Evolutionary conservation across 2,329 filamentous ascomycete genomes (phyloP), one percentile per base, ranked within the genome.

Genomic region (Fusarium euwallaceae): DNA sequence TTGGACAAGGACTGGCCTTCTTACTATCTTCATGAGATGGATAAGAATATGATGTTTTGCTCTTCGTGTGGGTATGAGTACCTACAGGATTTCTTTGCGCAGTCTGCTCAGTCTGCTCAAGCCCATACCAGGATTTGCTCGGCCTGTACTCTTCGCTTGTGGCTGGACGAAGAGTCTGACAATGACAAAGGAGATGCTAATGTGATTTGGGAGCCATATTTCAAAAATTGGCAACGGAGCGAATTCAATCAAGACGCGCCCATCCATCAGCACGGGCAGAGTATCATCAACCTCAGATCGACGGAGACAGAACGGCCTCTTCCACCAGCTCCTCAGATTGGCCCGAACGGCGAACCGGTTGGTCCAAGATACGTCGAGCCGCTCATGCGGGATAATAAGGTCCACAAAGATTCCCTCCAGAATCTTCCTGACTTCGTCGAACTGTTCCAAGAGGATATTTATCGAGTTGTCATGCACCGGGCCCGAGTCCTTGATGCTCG

Each of bases 1-100:
- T 24, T 80, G 1, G 64, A 72, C 0, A 9, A 51, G 0, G 79
- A 82, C 27, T 78, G 74, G 72, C 66, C 70, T 0, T 36, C 51
- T 0, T 82, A 75, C 51, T 83, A 82, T 63, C 60, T 61, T 1
- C 6, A 64, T 0, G n/a, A 56, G 7, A 81, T 82, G 81, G 80
- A 74, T 0, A 53, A 63, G 4, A 22, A 67, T 3, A 56, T 79
- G 4, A 10, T 76, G 0, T 82, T 82, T 41, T 84, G 83, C 61
- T 78, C 72, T 0, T 83, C 81, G 1, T 84, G 83, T 20, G 83
- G 83, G 1, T 80, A 82, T 60, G 75, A 81, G 27, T 78, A 78
- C 36, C 66, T 81, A 1, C 32, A 74, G n/a, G 79, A 83, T 6
- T 81, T 84, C 29, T 84, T 80, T 55, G 64, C 68, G 2, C 29